Evolutionary conservation across 768 basidiomycete genomes (phyloP), one percentile per base, ranked within the genome.

Genomic region (Chlorophyllum brunneum): DNA sequence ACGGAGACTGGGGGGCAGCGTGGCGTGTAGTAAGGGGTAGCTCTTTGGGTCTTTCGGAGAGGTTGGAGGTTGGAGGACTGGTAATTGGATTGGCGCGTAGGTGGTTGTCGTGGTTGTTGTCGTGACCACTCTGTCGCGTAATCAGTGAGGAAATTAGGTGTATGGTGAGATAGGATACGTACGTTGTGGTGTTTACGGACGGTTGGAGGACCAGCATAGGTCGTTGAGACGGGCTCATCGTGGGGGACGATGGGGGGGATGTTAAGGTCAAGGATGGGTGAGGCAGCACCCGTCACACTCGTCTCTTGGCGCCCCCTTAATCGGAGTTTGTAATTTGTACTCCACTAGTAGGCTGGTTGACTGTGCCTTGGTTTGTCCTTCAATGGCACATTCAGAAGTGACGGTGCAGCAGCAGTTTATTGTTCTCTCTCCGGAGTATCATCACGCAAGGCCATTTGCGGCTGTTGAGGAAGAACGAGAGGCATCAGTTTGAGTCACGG

Each of bases 31-130:
- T 23, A 93, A 72, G 3, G 91, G 91, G 62, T 91, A 93, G 50
- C 77, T 74, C 69, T 92, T 92, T 5, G 85, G 77, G 65, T 92
- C 86, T 59, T 84, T 86, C 18, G 88, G 87, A 8, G 82, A 77
- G 0, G 78, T 68, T 2, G 87, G 88, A 2, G 83, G 70, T 7
- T 90, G 88, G 2, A 92, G 68, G 6, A 85, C 70, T 1, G 91
- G 91, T 2, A 93, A 66, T 33, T 82, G 85, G 56, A 93, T 91
- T n/a, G 91, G 91, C 50, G 91, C 86, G 71, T 93, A 92, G 9
- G 86, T 83, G 2, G 92, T 93, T 1, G 91, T 93, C 1, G 92
- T 93, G 0, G 88, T 91, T 1, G 92, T 93, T n/a, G 88, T 92
- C 43, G 91, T 93, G 60, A 90, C 86, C 61, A 93, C 88, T 48